Evolutionary conservation across 2,329 filamentous ascomycete genomes (phyloP).

Genomic region (Microthyrium microscopicum): DNA sequence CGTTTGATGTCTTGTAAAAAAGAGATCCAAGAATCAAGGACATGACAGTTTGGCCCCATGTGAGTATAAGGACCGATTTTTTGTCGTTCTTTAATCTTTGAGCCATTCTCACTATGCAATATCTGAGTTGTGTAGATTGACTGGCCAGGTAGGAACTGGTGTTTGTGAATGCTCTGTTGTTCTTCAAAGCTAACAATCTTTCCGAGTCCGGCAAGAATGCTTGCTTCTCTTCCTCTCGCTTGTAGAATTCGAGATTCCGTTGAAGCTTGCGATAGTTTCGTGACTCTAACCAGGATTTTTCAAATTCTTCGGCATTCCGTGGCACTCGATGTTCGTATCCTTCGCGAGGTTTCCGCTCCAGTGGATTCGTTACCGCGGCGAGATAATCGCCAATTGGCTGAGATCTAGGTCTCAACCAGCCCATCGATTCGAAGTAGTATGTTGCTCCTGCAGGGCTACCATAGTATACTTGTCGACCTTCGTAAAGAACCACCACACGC

Average conservation of each 20-base stretch:
- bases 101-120: conserved; percentile 55
- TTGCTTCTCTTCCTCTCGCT: conserved; percentile 38
- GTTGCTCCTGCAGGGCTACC: conserved; percentile 43
- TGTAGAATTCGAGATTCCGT: conserved; percentile 44
- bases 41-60: too few relatives aligned
- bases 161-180: conserved; percentile 49
- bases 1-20: conserved; percentile 5
- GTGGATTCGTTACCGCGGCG: conserved; percentile 49
- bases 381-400: conserved; percentile 57
- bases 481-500: conserved; percentile 21
- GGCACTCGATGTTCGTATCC: conserved; percentile 41
- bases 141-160: conserved; percentile 64
- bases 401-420: conserved; percentile 49
- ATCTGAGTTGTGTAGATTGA: conserved; percentile 52
- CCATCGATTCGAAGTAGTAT: conserved; percentile 49
- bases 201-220: conserved; percentile 43
- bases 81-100: conserved; percentile 61
- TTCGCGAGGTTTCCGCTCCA: conserved; percentile 38
- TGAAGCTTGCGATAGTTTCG: conserved; percentile 38
- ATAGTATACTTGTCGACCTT: conserved; percentile 37
- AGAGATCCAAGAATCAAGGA: conserved; percentile 7
- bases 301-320: conserved; percentile 38
- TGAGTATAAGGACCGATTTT: conserved; percentile 66
- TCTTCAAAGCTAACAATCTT: conserved; percentile 48
- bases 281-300: conserved; percentile 19